Conservation (phyloP, 495 filamentous ascomycete genomes). For the Durotheca rogersii region DNA sequence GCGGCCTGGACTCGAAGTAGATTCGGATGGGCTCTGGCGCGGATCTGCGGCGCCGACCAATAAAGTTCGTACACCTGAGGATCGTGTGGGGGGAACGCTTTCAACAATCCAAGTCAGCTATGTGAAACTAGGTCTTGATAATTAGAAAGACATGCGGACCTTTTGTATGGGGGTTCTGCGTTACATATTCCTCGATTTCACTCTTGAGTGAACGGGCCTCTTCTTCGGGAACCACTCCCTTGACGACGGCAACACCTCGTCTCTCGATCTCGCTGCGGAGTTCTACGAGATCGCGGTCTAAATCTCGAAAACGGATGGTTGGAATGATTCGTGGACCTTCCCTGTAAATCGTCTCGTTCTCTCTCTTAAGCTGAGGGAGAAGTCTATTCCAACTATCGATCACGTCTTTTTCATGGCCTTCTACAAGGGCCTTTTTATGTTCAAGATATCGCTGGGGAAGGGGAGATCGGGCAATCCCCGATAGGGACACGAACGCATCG, state of each 20-base stretch:
- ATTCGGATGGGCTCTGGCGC: slow-evolving; percentile 71
- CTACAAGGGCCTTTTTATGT: slow-evolving; percentile 67
- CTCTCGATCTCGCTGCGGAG: slow-evolving; percentile 55
- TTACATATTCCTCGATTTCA: slow-evolving; percentile 61
- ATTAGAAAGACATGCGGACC: slow-evolving; percentile 30
- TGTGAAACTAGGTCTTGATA: no score
- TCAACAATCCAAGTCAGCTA: no score
- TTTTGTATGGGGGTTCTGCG: slow-evolving; percentile 59
- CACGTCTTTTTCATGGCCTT: slow-evolving; percentile 62
- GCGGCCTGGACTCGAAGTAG: slow-evolving; percentile 68
- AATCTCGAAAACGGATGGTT: slow-evolving; percentile 56
- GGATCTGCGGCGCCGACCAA: slow-evolving; percentile 76
- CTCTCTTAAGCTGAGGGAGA: slow-evolving; percentile 53
- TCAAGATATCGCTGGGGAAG: slow-evolving; percentile 71
- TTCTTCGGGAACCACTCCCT: slow-evolving; percentile 60
- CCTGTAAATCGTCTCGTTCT: slow-evolving; percentile 51
- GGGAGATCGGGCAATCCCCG: slow-evolving; percentile 61
- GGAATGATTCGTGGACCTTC: slow-evolving; percentile 54
- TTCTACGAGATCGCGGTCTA: slow-evolving; percentile 50
- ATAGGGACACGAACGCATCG: slow-evolving; percentile 78
- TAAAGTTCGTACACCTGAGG: slow-evolving; percentile 88
- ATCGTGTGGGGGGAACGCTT: slow-evolving; percentile 51
- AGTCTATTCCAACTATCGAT: slow-evolving; percentile 69
- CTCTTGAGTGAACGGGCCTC: slow-evolving; percentile 60
- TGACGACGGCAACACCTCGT: slow-evolving; percentile 63